phyloP scores from a whole-genome alignment of 2,329 filamentous ascomycete species.

The Colletotrichum euphorbiae region DNA sequence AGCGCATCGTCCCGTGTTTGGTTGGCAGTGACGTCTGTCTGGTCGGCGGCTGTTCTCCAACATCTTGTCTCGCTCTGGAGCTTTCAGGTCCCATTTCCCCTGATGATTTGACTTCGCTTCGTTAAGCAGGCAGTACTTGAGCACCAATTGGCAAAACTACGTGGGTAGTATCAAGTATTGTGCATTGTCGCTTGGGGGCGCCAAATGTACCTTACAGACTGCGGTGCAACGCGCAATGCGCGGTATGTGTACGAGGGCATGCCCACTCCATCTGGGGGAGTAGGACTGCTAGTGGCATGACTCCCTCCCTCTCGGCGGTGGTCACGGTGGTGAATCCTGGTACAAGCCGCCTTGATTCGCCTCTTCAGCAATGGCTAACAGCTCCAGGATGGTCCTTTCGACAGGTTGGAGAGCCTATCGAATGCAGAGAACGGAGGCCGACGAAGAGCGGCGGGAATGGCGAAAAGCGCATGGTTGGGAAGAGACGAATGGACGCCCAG shows the following conservation, averaged over 20 bases:
- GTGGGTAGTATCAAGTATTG: background rate
- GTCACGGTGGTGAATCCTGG: constrained; percentile 33
- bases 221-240: constrained; percentile 32
- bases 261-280: constrained; percentile 13
- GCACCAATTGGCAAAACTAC: background rate
- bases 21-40: constrained; percentile 29
- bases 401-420: constrained; percentile 31
- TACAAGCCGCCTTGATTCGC: constrained; percentile 35
- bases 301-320: constrained; percentile 30
- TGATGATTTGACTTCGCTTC: constrained; percentile 17
- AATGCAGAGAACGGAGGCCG: constrained; percentile 13
- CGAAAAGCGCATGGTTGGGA: constrained; percentile 33
- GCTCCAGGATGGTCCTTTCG: constrained; percentile 18
- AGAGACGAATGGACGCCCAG: constrained; percentile 15
- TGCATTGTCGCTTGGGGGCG: constrained; percentile 9
- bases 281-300: constrained; percentile 28
- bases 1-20: constrained; percentile 20
- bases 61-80: constrained; percentile 19
- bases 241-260: constrained; percentile 22
- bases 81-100: constrained; percentile 8
- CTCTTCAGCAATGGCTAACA: constrained; percentile 21
- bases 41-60: constrained; percentile 32
- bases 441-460: constrained; percentile 27
- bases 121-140: background rate
- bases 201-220: constrained; percentile 38